These are phyloP conservation scores for Annona cherimola DNA, from an alignment of 164 flowering plant genomes.

Conservation along the genomic window DNA sequence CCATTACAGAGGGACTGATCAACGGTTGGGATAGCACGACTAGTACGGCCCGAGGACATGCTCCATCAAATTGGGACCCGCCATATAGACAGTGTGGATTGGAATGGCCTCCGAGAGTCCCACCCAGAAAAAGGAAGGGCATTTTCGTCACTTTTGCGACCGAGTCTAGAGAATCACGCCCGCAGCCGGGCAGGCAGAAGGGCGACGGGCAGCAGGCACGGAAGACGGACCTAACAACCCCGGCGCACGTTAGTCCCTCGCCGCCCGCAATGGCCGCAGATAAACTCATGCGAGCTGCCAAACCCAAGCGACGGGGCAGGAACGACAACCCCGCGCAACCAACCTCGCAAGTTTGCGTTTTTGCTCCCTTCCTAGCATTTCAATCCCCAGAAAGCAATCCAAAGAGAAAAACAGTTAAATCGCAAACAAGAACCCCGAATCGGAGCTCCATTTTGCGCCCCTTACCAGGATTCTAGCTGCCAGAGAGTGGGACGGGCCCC, in stretches of 20 bases:
- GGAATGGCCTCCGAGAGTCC: background rate
- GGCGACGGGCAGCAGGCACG: background rate
- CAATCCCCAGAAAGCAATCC: background rate
- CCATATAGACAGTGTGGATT: background rate
- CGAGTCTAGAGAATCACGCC: background rate
- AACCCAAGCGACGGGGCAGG: background rate
- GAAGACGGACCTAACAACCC: background rate
- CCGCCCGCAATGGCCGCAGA: background rate
- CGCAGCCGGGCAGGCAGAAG: background rate
- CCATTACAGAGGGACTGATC: background rate
- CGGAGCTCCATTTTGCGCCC: background rate
- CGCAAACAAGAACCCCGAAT: conserved; percentile 5
- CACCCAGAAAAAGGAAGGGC: background rate
- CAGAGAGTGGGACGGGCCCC: conserved; percentile 86
- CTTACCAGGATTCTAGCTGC: conserved; percentile 88
- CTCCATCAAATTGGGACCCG: background rate
- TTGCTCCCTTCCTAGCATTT: background rate
- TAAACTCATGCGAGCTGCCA: background rate
- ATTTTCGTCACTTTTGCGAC: background rate
- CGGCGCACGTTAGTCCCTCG: conserved; percentile 6
- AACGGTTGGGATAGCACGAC: background rate
- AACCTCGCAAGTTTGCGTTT: background rate
- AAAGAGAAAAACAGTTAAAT: background rate
- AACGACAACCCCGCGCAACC: background rate
- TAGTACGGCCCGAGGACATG: background rate